phyloP scores from a whole-genome alignment of 2,329 filamentous ascomycete genomes.

The Epichloe gansuensis region DNA sequence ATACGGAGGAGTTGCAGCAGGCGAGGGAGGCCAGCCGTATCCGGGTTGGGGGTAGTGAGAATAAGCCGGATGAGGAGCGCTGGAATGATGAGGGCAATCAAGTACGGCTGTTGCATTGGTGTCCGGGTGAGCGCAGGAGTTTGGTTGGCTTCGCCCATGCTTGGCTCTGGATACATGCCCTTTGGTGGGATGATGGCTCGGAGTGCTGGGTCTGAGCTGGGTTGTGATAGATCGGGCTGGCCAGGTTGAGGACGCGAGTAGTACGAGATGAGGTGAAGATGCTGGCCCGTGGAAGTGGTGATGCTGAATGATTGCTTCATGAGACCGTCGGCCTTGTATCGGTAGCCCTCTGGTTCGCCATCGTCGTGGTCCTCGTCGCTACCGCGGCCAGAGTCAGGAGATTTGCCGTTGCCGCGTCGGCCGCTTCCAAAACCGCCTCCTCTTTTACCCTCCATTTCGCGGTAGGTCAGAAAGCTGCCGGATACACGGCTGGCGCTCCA shows the following conservation, averaged over 20 bases:
- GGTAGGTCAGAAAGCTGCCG: slow-evolving; percentile 91
- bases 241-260: slow-evolving; percentile 71
- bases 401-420: slow-evolving; percentile 54
- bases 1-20: slow-evolving; percentile 41
- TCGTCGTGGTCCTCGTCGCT: slow-evolving; percentile 81
- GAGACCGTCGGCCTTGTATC: slow-evolving; percentile 89
- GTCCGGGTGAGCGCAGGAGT: slow-evolving; percentile 71
- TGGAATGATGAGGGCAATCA: slow-evolving; percentile 22
- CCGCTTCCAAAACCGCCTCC: slow-evolving; percentile 59
- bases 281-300: slow-evolving; percentile 76
- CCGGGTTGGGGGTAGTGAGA: slow-evolving; percentile 30
- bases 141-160: slow-evolving; percentile 71
- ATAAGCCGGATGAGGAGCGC: slow-evolving; percentile 21
- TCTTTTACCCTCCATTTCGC: slow-evolving; percentile 98
- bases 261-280: slow-evolving; percentile 96
- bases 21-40: slow-evolving; percentile 45
- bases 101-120: slow-evolving; percentile 43
- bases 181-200: slow-evolving; percentile 77
- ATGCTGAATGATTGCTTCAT: slow-evolving; percentile 99
- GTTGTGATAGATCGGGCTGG: slow-evolving; percentile 63
- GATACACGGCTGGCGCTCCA: slow-evolving; percentile 98
- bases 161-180: slow-evolving; percentile 95
- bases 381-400: slow-evolving; percentile 67
- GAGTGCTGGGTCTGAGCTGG: slow-evolving; percentile 66
- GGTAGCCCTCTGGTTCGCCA: slow-evolving; percentile 78